Conservation (phyloP, 2,329 filamentous ascomycete species). For the Aspergillus sp. region DNA sequence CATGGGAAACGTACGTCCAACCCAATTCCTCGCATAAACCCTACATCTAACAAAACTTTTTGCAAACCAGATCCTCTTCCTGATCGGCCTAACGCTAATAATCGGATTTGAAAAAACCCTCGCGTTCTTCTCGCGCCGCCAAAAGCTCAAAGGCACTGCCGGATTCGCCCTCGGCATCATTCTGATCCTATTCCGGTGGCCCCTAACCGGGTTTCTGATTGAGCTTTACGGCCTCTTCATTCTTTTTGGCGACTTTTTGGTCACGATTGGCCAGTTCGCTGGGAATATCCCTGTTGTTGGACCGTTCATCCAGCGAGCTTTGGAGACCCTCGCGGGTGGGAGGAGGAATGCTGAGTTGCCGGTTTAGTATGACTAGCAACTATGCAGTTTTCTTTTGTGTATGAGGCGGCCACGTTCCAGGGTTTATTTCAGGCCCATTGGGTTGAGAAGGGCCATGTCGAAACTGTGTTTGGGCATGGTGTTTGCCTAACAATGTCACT, state of each 20-base stretch:
- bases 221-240: constrained; percentile 92
- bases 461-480: neutral
- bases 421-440: neutral
- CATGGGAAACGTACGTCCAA: constrained; percentile 80
- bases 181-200: constrained; percentile 87
- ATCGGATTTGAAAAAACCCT: constrained; percentile 90
- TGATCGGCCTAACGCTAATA: constrained; percentile 92
- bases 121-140: constrained; percentile 88
- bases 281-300: constrained; percentile 82
- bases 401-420: neutral
- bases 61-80: constrained; percentile 78
- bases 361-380: constrained; percentile 22
- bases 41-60: neutral
- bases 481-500: neutral
- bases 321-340: constrained; percentile 70
- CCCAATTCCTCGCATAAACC: constrained; percentile 5
- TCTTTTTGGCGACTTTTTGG: constrained; percentile 93
- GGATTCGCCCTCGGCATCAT: constrained; percentile 82
- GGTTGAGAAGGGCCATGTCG: neutral
- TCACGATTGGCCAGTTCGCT: constrained; percentile 85
- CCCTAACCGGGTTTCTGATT: constrained; percentile 83
- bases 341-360: constrained; percentile 70
- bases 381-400: neutral
- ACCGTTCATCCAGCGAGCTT: constrained; percentile 73
- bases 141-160: constrained; percentile 87